Percentiles rank a stretch among this genome's conserved stretches.
Conservation (phyloP, 257 asterid genomes). For the Solanum tarapatanum region DNA sequence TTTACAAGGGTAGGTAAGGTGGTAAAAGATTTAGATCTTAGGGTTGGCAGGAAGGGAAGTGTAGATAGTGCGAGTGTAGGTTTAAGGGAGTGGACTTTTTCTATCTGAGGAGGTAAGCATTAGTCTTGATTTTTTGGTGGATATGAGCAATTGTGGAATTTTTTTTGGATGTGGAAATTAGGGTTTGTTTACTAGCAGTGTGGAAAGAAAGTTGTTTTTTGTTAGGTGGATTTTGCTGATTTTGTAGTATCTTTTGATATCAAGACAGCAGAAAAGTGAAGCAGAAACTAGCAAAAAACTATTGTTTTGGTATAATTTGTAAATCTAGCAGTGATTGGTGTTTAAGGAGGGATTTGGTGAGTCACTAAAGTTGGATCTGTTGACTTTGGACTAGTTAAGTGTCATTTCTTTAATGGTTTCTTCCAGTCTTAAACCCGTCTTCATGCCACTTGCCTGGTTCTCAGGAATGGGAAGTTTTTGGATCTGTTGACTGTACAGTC, state of each 20-base stretch:
- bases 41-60: neutral
- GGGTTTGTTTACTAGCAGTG: neutral
- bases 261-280: neutral
- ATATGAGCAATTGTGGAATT: neutral
- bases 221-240: neutral
- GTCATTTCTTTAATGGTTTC: neutral
- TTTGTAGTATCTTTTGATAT: neutral
- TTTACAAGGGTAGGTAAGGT: neutral
- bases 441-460: neutral
- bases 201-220: neutral
- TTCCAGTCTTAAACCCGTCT: neutral
- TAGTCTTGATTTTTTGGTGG: neutral
- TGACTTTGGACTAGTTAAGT: neutral
- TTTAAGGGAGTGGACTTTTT: neutral
- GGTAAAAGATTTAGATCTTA: neutral
- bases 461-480: neutral
- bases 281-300: neutral
- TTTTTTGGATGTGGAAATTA: neutral
- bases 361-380: constrained; percentile 1
- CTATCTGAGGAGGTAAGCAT: neutral
- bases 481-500: neutral
- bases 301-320: neutral
- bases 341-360: constrained; percentile 2
- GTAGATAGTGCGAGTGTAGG: neutral
- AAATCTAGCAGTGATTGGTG: neutral